phyloP scores from a whole-genome alignment of 2,329 filamentous ascomycete species.

The Pseudocercospora musae region DNA sequence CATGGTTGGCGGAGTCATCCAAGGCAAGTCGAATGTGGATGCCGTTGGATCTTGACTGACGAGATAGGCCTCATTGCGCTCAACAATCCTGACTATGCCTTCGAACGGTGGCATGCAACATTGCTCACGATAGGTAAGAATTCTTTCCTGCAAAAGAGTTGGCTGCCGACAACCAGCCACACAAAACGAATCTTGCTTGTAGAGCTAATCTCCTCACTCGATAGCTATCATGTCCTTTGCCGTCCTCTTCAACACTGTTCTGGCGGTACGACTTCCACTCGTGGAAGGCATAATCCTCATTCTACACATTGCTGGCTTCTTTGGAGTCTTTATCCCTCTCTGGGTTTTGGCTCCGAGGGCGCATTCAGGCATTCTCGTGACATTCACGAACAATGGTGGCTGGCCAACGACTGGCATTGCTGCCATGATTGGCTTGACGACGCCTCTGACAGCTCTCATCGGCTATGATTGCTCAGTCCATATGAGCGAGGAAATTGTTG shows the following conservation, averaged over 20 bases:
- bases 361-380: slow-evolving; percentile 15
- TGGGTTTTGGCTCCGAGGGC: slow-evolving; percentile 27
- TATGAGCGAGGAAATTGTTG: slow-evolving; percentile 27
- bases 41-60: background rate
- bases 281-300: slow-evolving; percentile 29
- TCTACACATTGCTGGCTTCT: slow-evolving; percentile 37
- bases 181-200: too few relatives aligned
- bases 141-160: too few relatives aligned
- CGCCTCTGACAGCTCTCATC: slow-evolving; percentile 23
- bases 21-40: background rate
- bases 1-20: slow-evolving; percentile 36
- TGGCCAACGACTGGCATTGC: slow-evolving; percentile 37
- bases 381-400: slow-evolving; percentile 25
- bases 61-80: slow-evolving; percentile 10
- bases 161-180: too few relatives aligned
- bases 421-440: slow-evolving; percentile 42
- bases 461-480: slow-evolving; percentile 28
- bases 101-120: slow-evolving; percentile 43
- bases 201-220: too few relatives aligned
- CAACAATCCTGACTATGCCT: slow-evolving; percentile 14
- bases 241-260: slow-evolving; percentile 31
- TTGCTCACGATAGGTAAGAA: slow-evolving; percentile 32
- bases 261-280: slow-evolving; percentile 28
- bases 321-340: slow-evolving; percentile 29
- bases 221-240: slow-evolving; percentile 23